Evolutionary conservation across 371 early-diverging fungal genomes (phyloP).

Genomic region (Apophysomyces sp.): DNA sequence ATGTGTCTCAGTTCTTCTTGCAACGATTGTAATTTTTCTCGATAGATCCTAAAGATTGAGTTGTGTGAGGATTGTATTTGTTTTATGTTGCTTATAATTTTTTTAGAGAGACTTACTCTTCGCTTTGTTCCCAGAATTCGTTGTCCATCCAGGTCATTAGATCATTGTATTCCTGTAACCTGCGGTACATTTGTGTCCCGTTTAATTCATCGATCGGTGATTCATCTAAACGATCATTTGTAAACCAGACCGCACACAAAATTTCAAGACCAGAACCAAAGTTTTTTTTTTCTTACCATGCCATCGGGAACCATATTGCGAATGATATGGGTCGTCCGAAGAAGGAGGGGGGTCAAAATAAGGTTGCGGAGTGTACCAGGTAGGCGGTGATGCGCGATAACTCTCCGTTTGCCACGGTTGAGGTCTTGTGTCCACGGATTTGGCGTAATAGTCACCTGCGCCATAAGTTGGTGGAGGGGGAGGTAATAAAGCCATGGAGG

Average conservation of each 20-base stretch:
- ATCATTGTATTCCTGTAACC: slow-evolving; percentile 39
- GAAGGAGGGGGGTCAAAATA: slow-evolving; percentile 5
- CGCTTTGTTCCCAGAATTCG: slow-evolving; percentile 48
- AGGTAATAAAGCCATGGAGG: neutral
- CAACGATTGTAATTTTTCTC: slow-evolving; percentile 22
- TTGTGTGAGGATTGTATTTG: neutral
- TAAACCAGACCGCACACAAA: neutral
- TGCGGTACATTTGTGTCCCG: slow-evolving; percentile 15
- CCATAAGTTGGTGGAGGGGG: neutral
- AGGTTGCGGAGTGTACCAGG: slow-evolving; percentile 10
- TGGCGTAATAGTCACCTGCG: slow-evolving; percentile 1
- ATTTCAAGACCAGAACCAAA: neutral
- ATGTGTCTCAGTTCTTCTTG: slow-evolving; percentile 34
- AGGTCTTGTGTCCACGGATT: slow-evolving; percentile 3
- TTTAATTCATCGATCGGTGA: slow-evolving; percentile 7
- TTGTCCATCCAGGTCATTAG: slow-evolving; percentile 47
- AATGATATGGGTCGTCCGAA: neutral
- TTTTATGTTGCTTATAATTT: too few species aligned
- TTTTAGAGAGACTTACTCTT: slow-evolving; percentile 29
- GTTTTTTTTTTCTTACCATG: slow-evolving; percentile 4
- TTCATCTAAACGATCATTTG: neutral
- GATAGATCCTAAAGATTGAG: slow-evolving; percentile 21
- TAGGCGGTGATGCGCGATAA: slow-evolving; percentile 13
- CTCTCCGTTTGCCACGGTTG: slow-evolving; percentile 6
- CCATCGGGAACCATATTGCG: slow-evolving; percentile 6